Evolutionary conservation across 179 eudicot genomes (phyloP).

Genomic region (Beta lomatogona): DNA sequence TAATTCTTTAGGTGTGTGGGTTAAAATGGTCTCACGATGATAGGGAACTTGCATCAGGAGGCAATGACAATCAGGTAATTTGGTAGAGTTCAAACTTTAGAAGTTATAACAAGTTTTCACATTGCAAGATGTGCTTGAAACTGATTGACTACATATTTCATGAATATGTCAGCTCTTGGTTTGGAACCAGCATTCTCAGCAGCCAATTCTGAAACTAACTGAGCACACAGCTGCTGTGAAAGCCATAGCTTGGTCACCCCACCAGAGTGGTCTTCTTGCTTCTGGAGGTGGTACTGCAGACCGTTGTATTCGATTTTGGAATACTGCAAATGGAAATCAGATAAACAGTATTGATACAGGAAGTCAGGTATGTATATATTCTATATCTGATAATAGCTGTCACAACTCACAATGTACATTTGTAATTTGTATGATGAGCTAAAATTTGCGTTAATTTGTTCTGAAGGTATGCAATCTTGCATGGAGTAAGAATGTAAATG

Average conservation of each 20-base stretch:
- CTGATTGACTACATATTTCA: conserved; percentile 13
- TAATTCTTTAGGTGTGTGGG: conserved; percentile 76
- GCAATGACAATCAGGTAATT: conserved; percentile 91
- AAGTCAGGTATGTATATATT: conserved; percentile 62
- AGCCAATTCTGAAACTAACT: conserved; percentile 65
- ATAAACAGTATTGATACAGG: conserved; percentile 83
- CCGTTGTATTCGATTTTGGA: conserved; percentile 96
- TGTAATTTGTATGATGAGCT: not conserved
- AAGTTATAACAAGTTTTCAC: not conserved
- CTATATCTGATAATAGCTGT: not conserved
- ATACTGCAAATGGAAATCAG: conserved; percentile 83
- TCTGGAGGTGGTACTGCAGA: conserved; percentile 99
- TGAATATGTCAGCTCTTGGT: conserved; percentile 63
- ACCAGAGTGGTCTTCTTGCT: conserved; percentile 78
- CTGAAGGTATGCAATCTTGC: conserved; percentile 94
- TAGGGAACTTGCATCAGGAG: conserved; percentile 97
- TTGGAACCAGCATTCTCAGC: conserved; percentile 90
- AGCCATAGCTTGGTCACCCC: conserved; percentile 99
- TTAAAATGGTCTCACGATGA: conserved; percentile 99
- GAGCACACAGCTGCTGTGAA: conserved; percentile 98
- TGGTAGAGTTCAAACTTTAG: not conserved
- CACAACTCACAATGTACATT: no score
- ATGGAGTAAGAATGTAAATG: conserved; percentile 99
- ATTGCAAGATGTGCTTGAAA: not conserved
- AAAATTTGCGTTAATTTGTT: not conserved